Evolutionary conservation across 768 basidiomycete genomes (phyloP).

Genomic region (Porpolomopsis calyptriformis): DNA sequence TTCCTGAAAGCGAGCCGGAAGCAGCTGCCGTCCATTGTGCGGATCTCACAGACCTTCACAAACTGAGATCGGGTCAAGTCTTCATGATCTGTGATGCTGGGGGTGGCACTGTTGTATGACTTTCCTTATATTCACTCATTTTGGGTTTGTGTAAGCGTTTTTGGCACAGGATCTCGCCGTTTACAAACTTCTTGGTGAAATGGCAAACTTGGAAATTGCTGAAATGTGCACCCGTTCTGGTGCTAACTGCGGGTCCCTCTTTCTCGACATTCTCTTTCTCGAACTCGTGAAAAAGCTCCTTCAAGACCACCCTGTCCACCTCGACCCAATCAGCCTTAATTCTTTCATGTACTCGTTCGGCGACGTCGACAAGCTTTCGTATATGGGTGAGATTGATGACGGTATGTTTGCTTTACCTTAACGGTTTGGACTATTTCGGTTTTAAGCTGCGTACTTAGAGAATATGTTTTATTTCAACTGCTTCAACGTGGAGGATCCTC

Average conservation of each 20-base stretch:
- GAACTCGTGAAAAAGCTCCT: conserved; percentile 68
- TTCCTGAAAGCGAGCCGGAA: conserved; percentile 46
- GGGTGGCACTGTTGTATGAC: conserved; percentile 32
- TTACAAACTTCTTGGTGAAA: conserved; percentile 73
- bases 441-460: conserved; percentile 31
- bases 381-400: conserved; percentile 64
- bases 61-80: conserved; percentile 67
- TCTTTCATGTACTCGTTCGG: conserved; percentile 87
- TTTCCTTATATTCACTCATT: conserved; percentile 15
- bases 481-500: conserved; percentile 63
- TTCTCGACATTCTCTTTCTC: conserved; percentile 81
- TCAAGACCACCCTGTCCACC: conserved; percentile 74
- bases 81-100: conserved; percentile 92
- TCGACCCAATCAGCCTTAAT: conserved; percentile 70
- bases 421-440: background rate
- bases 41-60: conserved; percentile 69
- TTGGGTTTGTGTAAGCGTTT: conserved; percentile 4
- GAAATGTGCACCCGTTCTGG: conserved; percentile 85
- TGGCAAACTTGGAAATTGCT: conserved; percentile 78
- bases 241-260: conserved; percentile 78
- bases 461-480: conserved; percentile 83
- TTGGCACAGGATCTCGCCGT: conserved; percentile 31
- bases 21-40: conserved; percentile 87
- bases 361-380: conserved; percentile 78
- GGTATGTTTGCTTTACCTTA: conserved; percentile 31